Evolutionary conservation across 257 asterid genomes (phyloP), one percentile per base, ranked within the genome.

Genomic region (Capsicum pubescens): DNA sequence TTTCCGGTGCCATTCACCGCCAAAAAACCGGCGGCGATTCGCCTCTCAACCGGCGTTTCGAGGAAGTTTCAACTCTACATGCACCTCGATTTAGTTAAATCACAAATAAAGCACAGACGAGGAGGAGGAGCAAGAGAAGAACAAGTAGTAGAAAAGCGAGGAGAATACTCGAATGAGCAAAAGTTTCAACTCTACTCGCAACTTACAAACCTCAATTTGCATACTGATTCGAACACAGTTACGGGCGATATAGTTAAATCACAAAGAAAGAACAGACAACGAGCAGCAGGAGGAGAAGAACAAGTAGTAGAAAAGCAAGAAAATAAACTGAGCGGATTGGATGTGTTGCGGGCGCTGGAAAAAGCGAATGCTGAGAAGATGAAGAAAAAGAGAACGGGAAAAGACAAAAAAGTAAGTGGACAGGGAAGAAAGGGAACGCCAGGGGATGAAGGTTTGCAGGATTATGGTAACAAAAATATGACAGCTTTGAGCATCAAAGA

Each of bases 321-420:
- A 64, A 54, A 46, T 72, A 83, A 81, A 85, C 86, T 90, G 86
- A 89, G 90, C 12, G 96, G 95, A 17, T 88, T 93, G 61, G 95
- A 87, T 71, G 87, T 91, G 39, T 85, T 92, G 87, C 84, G 85
- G 84, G 97, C 96, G 57, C 82, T 92, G 36, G 84, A 85, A 36
- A 91, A 82, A 84, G 93, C 93, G 48, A 77, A 90, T 6, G 87
- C 88, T 17, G 81, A 83, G 66, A 87, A 88, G 66, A 54, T 83
- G 68, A 90, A 76, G 83, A 87, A 84, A 54, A 77, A 16, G 60
- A 84, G 60, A 58, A 79, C 21, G 52, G 84, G 70, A 12, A 71
- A 19, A 79, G 70, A 44, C 6, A 32, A 6, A 74, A 50, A 74
- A 48, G 60, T 13, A 11, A 74, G 2, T 12, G 44, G 35, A 71